Evolutionary conservation across 1,284 basidiomycete species (phyloP), one percentile per base, ranked within the genome.

Genomic region (Cryptococcus sp.): DNA sequence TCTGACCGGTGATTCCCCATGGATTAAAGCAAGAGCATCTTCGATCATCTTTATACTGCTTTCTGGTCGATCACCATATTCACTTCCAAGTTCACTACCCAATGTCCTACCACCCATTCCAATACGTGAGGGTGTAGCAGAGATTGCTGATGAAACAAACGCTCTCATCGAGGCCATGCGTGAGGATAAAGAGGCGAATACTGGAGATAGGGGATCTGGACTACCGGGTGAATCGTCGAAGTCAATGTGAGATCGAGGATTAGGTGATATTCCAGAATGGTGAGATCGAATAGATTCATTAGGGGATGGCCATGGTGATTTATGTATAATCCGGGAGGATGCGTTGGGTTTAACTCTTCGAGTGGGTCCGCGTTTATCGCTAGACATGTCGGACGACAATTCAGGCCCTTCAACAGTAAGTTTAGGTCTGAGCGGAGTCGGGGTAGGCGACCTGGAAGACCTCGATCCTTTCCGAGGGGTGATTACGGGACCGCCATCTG

Each of bases 21-120:
- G 34, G 36, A 13, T 13, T 4, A 23, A 36, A 7, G 44, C 5
- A 8, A 54, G n/a, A 4, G 53, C 31, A n/a, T 48, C 37, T 37
- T 46, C 52, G 35, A 50, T 48, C 33, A 48, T n/a, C 10, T 30
- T 33, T 37, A 55, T 10, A 50, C 38, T 48, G 30, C n/a, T 32
- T 8, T 52, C 51, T 4, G 48, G 32, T 52, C 36, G n/a, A 53
- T 66, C 66, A 2, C 58, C 66, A 46, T 64, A 59, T 13, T 65
- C 65, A 50, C 60, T 62, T 3, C 67, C 67, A 0, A 68, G 55
- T 46, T 73, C 71, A 36, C 64, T 66, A 4, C 68, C 66, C 4
- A 73, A 59, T 0, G 68, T 66, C 14, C 56, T n/a, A 11, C 48
- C 51, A n/a, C 15, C 31, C 31, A 10, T 38, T 13, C 42, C 45